Evolutionary conservation across 192 early-diverging fungal genomes (phyloP), one percentile per base, ranked within the genome.

Genomic region (Umbelopsis isabellina): DNA sequence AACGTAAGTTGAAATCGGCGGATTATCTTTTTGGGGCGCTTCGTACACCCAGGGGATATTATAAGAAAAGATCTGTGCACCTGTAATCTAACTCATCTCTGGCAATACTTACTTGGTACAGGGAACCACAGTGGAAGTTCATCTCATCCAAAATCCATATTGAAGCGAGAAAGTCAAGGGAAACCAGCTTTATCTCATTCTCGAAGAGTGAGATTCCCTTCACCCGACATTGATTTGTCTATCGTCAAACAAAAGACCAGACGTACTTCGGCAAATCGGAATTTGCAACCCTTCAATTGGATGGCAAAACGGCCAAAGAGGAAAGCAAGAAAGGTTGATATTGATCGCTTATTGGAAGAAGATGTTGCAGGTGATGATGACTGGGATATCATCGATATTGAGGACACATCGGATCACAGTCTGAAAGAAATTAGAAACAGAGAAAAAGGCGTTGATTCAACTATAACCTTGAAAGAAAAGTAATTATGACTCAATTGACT

Each of bases 1-100:
- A 61, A 61, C 16, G 55, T 61, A 58, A 58, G 53, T 58, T 41
- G 23, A 52, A 52, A 52, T 52, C 21, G 25, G 21, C 51, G 51
- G 21, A 52, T 13, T 3, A 10, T 23, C 25, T 52, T 21, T 21
- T 23, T 51, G 37, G 37, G 37, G 7, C 37, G 6, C 1, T 41
- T 41, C 7, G 37, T 41, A 5, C 37, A 9, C 37, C 37, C 37
- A 41, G 37, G 6, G 37, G 37, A 41, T 9, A 10, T 41, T 41
- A 5, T 41, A 2, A 4, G 37, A 6, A 41, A 41, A 10, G 37
- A 41, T 41, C 5, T 41, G 37, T 41, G 37, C 10, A 41, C 37
- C 10, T 4, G 37, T 41, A 41, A 9, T 6, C 6, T 41, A 41
- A 41, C 37, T 41, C 10, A 41, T 41, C 37, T 41, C 10, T 41